Evolutionary conservation across 192 early-diverging fungal genomes (phyloP).

Genomic region (Podila epicladia): DNA sequence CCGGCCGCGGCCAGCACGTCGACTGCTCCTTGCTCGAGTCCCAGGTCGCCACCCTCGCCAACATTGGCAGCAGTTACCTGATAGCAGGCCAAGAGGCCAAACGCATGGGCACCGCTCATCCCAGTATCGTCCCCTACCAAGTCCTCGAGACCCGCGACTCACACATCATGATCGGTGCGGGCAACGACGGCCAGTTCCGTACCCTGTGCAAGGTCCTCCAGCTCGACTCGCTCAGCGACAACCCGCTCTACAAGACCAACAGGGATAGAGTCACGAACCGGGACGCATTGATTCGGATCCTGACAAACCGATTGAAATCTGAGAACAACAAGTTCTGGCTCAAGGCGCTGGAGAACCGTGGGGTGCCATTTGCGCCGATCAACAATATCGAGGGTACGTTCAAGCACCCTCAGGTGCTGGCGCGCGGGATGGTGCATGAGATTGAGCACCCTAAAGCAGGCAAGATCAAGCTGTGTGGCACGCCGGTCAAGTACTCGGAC

Average conservation of each 20-base stretch:
- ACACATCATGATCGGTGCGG: conserved; percentile 88
- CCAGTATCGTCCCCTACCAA: conserved; percentile 93
- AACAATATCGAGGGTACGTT: conserved; percentile 49
- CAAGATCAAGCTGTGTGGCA: conserved; percentile 71
- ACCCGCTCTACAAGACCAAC: conserved; percentile 74
- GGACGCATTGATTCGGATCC: conserved; percentile 61
- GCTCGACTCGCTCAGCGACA: conserved; percentile 53
- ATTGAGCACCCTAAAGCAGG: conserved; percentile 86
- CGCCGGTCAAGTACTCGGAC: conserved; percentile 81
- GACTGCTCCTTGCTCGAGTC: conserved; percentile 88
- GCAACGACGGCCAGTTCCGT: conserved; percentile 88
- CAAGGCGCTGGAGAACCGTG: conserved; percentile 66
- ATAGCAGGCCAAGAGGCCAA: conserved; percentile 81
- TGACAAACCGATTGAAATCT: conserved; percentile 59
- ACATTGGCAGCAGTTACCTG: conserved; percentile 88
- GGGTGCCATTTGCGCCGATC: conserved; percentile 82
- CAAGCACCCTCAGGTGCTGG: conserved; percentile 72
- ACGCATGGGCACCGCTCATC: conserved; percentile 88
- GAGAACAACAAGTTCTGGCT: conserved; percentile 73
- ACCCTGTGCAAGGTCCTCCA: conserved; percentile 69
- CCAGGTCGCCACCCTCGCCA: conserved; percentile 88
- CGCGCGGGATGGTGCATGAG: conserved; percentile 78
- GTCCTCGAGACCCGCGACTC: conserved; percentile 82
- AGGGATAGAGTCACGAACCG: conserved; percentile 77
- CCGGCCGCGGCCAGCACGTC: conserved; percentile 80